Evolutionary conservation across 2,329 filamentous ascomycete genomes (phyloP), one percentile per base, ranked within the genome.

Genomic region (Eutypa lata): DNA sequence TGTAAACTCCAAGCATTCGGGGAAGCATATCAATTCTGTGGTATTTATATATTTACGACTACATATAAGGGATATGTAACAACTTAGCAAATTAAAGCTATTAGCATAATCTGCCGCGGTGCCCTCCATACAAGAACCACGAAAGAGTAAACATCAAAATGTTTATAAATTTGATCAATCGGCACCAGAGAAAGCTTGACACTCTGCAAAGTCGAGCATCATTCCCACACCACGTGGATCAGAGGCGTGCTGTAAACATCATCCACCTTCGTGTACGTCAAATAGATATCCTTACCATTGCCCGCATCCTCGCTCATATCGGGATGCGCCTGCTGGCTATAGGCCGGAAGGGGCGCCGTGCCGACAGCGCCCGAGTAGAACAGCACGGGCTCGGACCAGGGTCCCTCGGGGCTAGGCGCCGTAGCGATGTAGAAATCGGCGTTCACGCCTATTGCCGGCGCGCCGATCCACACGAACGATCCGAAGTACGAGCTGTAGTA

Each of bases 371-470:
- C 58, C 1, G 51, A 43, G 52, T 59, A 56, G 51, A 61, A 58
- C 14, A 53, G 31, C 37, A 37, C 46, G 2, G 60, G 44, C 48
- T 33, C 50, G 22, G 49, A 53, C 58, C 60, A 62, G 2, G 58
- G 58, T 2, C 60, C 60, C 22, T 54, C 58, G 37, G 57, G 54
- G 18, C 22, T 33, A 38, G 57, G 55, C 10, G 58, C 55, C 18
- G 57, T 61, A 2, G 60, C 58, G 28, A 62, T 55, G 37, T 54
- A 59, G 52, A 61, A 62, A 22, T 61, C 55, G 14, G 60, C 52
- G 16, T n/a, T 31, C 13, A 21, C 21, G 2, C 18, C 42, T 16
- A 5, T 14, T 24, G 52, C 47, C 21, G 57, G 49, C 44, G 53
- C 48, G 14, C 60, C 60, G 37, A 62, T 61, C 58, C 60, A 62